phyloP scores from a whole-genome alignment of 148 eudicot genomes.

The Oxyria digyna region DNA sequence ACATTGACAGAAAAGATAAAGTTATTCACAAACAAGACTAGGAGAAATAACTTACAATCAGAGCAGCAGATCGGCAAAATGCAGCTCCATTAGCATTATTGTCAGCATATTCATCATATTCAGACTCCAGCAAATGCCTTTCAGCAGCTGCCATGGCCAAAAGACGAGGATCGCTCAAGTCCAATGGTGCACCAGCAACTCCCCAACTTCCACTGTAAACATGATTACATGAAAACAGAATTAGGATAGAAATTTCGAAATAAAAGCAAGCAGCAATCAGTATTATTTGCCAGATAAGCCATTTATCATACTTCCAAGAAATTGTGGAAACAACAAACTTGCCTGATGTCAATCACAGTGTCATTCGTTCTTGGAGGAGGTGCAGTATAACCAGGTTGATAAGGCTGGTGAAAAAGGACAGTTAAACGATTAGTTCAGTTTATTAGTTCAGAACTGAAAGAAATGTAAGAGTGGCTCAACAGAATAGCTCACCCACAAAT shows the following conservation, averaged over 20 bases:
- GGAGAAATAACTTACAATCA: conserved; percentile 6
- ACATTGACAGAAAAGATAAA: not conserved
- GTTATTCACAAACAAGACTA: not conserved
- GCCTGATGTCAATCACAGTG: conserved; percentile 64
- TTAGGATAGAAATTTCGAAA: not conserved
- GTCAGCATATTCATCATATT: conserved; percentile 14
- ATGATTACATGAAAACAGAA: not conserved
- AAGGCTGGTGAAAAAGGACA: conserved; percentile 29
- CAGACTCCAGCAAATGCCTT: conserved; percentile 11
- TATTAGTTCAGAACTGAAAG: not conserved
- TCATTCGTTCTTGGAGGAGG: conserved; percentile 48
- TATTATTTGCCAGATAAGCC: not conserved
- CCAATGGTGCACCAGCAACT: conserved; percentile 11
- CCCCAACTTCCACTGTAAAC: conserved; percentile 7
- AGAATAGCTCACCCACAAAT: not conserved
- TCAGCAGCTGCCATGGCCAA: conserved; percentile 14
- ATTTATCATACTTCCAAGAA: not conserved
- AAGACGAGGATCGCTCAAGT: conserved; percentile 14
- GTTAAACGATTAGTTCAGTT: not conserved
- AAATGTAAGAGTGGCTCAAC: not conserved
- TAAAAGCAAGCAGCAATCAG: not conserved
- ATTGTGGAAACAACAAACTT: conserved; percentile 9
- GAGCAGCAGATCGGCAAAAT: conserved; percentile 13
- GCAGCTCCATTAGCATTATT: conserved; percentile 10
- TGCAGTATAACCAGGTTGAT: conserved; percentile 73